These are phyloP conservation scores for Ligustrum vulgare DNA, from an alignment of 257 asterid species.

Conservation along the genomic window DNA sequence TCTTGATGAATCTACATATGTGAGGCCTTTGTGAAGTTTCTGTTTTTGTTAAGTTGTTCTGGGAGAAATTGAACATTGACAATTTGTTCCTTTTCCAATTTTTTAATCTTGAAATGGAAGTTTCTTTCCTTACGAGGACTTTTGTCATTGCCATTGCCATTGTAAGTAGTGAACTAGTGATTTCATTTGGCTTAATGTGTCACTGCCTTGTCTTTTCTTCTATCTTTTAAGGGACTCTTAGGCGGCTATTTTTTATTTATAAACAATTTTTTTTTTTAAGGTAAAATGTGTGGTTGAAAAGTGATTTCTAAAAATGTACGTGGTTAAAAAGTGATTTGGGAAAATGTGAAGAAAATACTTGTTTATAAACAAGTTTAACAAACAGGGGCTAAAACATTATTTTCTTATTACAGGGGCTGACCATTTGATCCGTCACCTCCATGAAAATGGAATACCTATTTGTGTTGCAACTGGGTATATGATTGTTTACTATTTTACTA, in stretches of 20 bases:
- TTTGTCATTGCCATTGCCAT: not conserved
- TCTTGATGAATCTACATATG: not conserved
- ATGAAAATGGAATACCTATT: conserved; percentile 78
- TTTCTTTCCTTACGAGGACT: not conserved
- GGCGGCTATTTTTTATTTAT: too few relatives aligned
- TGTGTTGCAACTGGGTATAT: conserved; percentile 92
- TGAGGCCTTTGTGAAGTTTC: too few relatives aligned
- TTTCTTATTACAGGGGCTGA: conserved; percentile 61
- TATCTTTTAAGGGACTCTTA: not conserved
- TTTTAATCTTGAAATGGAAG: conserved; percentile 2
- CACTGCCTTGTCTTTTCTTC: not conserved
- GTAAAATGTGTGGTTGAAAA: too few relatives aligned
- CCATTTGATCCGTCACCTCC: conserved; percentile 76
- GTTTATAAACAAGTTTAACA: too few relatives aligned
- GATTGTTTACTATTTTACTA: conserved; percentile 13
- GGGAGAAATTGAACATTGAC: not conserved
- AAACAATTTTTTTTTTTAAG: too few relatives aligned
- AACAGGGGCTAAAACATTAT: not conserved
- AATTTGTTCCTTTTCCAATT: not conserved
- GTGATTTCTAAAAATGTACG: too few relatives aligned
- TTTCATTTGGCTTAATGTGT: not conserved
- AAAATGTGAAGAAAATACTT: too few relatives aligned
- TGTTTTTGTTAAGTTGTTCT: not conserved
- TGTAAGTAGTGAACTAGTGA: not conserved
- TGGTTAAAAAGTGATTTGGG: too few relatives aligned